Evolutionary conservation across 2,329 filamentous ascomycete species (phyloP), one percentile per base, ranked within the genome.

Genomic region (Sporothrix pseudoabietina): DNA sequence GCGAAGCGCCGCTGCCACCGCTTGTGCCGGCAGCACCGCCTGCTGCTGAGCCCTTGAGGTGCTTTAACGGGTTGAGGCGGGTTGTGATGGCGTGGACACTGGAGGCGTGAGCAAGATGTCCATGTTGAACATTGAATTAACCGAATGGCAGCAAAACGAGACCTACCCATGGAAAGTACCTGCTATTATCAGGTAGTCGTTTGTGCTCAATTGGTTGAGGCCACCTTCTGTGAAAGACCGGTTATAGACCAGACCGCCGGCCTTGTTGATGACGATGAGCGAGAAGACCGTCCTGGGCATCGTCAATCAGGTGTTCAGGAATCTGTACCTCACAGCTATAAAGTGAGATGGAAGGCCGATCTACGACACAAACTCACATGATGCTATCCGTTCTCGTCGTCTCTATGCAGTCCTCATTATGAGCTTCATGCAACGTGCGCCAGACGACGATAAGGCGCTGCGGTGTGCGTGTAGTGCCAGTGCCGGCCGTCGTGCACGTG

Each of bases 251-350:
- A 99, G 88, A 78, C 96, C 96, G 75, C 94, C 96, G 76, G 96
- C 94, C 87, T 99, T 99, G 87, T 98, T 98, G 86, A 99, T 97
- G 81, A 99, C 92, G 81, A 98, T 94, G 80, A 99, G 91, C 74
- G 94, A 91, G 82, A 97, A 96, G 82, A 99, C 92, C 77, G 94
- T 93, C 96, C 94, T 98, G 78, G n/a, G 10, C 8, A 5, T 32
- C 35, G 65, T 66, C 19, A 49, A 14, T 30, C 8, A 6, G 41
- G 8, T n/a, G 44, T 9, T 1, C 14, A 52, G 1, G 14, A 16
- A 3, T 1, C 7, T 5, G 44, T 8, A 19, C 1, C 9, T 19
- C 22, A 22, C 26, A 52, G n/a, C 9, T 55, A 4, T 6, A 10
- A 39, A 26, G 6, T 4, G 10, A 14, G n/a, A 3, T 12, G 49